Evolutionary conservation across 2,329 filamentous ascomycete species (phyloP), one percentile per base, ranked within the genome.

Genomic region (Clonostachys sp.): DNA sequence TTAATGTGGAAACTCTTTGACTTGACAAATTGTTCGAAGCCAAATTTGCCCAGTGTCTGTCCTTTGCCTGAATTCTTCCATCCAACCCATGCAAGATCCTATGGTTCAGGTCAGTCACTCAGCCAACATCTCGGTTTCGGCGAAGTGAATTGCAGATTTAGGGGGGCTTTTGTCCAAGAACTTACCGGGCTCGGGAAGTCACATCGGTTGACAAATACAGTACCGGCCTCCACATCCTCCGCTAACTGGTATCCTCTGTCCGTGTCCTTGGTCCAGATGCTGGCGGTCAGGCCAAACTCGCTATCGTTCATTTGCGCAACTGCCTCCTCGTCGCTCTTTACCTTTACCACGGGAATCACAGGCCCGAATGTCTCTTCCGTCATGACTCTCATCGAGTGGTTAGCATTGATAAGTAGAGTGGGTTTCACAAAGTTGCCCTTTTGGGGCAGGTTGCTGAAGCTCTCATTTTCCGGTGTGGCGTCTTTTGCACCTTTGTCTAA

Each of bases 31-130:
- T 95, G 89, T 58, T 96, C 92, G 62, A 95, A 97, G 12, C 92
- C 92, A 61, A 91, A 95, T 57, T 75, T 84, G 70, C 90, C 94
- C 58, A 97, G 71, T 10, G 91, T 96, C 57, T 91, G 86, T 18
- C 92, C 92, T 67, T 89, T 91, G 54, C 92, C 92, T 51, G 91
- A 96, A 65, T 96, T 91, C 75, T 97, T 97, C 91, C 91, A 96
- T 12, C 92, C 92, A 3, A 91, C 94, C 90, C 90, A 95, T n/a
- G 91, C 90, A 55, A 95, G 80, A 66, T 95, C 90, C 88, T 92
- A 38, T 51, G 30, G 8, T 30, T 10, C 24, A 30, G 24, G 24
- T 30, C 24, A 30, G 24, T 30, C 24, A 30, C 9, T 30, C 24
- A 30, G 24, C 24, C 24, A 30, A 30, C 24, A 30, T 10, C 6